These are phyloP conservation scores for Tephrocybe rancida DNA, from an alignment of 768 basidiomycete species.

Conservation along the genomic window DNA sequence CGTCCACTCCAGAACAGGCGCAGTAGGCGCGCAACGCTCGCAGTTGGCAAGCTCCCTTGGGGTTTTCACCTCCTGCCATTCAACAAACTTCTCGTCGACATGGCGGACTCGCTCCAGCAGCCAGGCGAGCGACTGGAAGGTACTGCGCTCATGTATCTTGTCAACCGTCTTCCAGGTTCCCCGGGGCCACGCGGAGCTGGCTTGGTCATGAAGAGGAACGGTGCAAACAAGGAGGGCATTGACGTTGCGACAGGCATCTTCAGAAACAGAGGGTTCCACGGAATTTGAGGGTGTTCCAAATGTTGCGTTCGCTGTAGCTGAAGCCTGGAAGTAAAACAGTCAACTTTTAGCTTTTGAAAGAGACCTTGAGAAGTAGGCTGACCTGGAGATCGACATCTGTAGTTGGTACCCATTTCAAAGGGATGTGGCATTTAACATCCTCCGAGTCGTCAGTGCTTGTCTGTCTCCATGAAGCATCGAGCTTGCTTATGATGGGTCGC, in stretches of 20 bases:
- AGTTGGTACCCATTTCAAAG: constrained; percentile 64
- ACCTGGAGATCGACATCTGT: constrained; percentile 57
- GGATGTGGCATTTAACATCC: constrained; percentile 58
- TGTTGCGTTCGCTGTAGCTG: constrained; percentile 52
- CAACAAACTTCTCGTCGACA: constrained; percentile 61
- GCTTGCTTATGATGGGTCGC: constrained; percentile 73
- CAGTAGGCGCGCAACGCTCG: constrained; percentile 77
- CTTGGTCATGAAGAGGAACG: constrained; percentile 71
- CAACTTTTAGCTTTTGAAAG: not conserved
- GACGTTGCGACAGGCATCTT: constrained; percentile 72
- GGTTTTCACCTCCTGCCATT: constrained; percentile 66
- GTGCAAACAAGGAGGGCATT: constrained; percentile 78
- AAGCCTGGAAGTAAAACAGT: constrained; percentile 42
- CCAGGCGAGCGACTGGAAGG: constrained; percentile 86
- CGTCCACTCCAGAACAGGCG: constrained; percentile 79
- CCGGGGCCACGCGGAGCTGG: constrained; percentile 78
- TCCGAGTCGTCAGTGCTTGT: constrained; percentile 50
- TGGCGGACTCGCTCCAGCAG: constrained; percentile 81
- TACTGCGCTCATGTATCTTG: constrained; percentile 80
- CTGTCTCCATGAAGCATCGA: constrained; percentile 82
- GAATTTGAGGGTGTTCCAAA: constrained; percentile 65
- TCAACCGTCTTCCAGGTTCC: constrained; percentile 81
- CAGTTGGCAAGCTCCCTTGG: constrained; percentile 56
- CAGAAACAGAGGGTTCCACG: constrained; percentile 51
- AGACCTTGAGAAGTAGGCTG: constrained; percentile 39